Conservation (phyloP, 257 asterid species). For the Nicotiana otophora region DNA sequence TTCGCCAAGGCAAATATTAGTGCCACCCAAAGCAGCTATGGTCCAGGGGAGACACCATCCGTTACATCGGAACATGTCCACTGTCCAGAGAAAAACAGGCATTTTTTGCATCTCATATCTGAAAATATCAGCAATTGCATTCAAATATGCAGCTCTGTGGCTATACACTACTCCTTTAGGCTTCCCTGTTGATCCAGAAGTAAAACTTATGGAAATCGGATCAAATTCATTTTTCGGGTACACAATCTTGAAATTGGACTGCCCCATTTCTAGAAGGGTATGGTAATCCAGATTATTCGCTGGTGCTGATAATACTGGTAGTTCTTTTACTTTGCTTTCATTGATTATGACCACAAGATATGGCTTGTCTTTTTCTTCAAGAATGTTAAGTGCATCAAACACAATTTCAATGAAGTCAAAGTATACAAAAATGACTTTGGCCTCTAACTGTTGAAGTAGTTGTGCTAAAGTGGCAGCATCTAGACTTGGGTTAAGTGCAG, state of each 20-base stretch:
- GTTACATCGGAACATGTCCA: conserved; percentile 74
- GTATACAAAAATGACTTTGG: conserved; percentile 53
- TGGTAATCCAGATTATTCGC: conserved; percentile 27
- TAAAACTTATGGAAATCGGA: conserved; percentile 60
- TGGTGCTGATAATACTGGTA: neutral
- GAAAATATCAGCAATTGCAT: conserved; percentile 40
- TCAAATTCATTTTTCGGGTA: conserved; percentile 59
- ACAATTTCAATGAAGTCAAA: conserved; percentile 32
- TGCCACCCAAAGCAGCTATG: conserved; percentile 75
- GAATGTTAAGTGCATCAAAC: conserved; percentile 28
- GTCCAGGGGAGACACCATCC: conserved; percentile 85
- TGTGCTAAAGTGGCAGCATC: conserved; percentile 35
- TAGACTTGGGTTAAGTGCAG: conserved; percentile 43
- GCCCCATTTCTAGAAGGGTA: conserved; percentile 34
- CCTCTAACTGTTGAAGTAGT: conserved; percentile 40
- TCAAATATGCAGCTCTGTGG: conserved; percentile 65
- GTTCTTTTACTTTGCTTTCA: conserved; percentile 4
- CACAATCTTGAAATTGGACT: conserved; percentile 28
- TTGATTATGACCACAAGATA: conserved; percentile 36
- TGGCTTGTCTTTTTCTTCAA: conserved; percentile 19
- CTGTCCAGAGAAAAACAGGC: conserved; percentile 62
- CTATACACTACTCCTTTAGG: conserved; percentile 80
- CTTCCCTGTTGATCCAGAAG: conserved; percentile 73
- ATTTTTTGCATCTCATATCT: conserved; percentile 29
- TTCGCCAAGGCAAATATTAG: conserved; percentile 45